Evolutionary conservation across 2,329 filamentous ascomycete species (phyloP).

Genomic region (Claviceps capensis): DNA sequence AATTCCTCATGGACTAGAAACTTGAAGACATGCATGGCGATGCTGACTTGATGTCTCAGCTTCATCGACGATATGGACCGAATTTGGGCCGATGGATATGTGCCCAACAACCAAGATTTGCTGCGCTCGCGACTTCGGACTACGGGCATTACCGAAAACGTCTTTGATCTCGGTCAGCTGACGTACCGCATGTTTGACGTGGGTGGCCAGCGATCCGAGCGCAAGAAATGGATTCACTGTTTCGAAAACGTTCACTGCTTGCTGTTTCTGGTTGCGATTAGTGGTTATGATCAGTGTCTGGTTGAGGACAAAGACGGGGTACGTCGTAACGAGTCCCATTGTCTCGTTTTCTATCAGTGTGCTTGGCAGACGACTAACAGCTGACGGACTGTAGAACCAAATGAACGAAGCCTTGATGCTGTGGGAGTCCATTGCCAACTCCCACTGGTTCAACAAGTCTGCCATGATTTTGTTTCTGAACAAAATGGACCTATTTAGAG

Average conservation of each 20-base stretch:
- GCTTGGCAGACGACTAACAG: neutral
- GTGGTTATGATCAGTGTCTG: constrained; percentile 89
- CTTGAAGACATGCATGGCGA: neutral
- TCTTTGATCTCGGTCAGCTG: constrained; percentile 86
- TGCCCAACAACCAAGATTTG: constrained; percentile 88
- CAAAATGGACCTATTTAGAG: constrained; percentile 76
- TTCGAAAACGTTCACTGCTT: constrained; percentile 90
- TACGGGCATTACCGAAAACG: constrained; percentile 92
- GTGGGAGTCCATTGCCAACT: constrained; percentile 75
- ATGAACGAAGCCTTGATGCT: constrained; percentile 84
- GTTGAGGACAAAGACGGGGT: constrained; percentile 95
- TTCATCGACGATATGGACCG: constrained; percentile 72
- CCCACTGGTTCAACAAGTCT: constrained; percentile 73
- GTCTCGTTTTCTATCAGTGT: neutral
- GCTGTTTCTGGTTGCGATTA: constrained; percentile 87
- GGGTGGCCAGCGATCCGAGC: constrained; percentile 85
- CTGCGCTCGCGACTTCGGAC: constrained; percentile 95
- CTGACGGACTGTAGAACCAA: constrained; percentile 51
- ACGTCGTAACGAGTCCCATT: constrained; percentile 23
- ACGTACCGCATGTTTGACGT: constrained; percentile 98
- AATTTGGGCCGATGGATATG: constrained; percentile 62
- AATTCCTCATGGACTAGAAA: neutral
- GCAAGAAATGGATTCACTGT: constrained; percentile 99
- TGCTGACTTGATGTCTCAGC: constrained; percentile 29
- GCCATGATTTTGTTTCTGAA: constrained; percentile 75